These are phyloP conservation scores for Wickerhamia fluorescens DNA, from an alignment of 805 yeast genomes.

Conservation along the genomic window DNA sequence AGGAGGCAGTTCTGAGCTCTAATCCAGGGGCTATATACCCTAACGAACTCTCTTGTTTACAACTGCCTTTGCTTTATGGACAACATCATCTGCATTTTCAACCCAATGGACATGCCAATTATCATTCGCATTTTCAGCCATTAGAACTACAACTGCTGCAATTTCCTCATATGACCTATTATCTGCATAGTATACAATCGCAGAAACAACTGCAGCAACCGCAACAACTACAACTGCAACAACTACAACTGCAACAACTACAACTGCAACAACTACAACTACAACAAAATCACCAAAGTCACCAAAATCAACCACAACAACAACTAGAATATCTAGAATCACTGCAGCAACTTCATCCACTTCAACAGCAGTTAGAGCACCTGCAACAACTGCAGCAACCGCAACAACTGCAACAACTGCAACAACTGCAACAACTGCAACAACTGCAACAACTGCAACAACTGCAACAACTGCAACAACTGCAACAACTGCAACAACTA, in stretches of 20 bases:
- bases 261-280: constrained; percentile 3
- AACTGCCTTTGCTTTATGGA: no score
- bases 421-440: constrained; percentile 3
- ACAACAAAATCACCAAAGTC: no score
- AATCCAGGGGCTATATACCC: no score
- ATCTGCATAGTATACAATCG: no score
- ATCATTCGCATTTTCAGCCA: no score
- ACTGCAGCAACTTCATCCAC: constrained; percentile 3
- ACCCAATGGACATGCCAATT: no score
- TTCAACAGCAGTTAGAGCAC: constrained; percentile 2
- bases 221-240: constrained; percentile 2
- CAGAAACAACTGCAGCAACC: constrained; percentile 5
- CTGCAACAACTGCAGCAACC: constrained; percentile 5
- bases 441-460: constrained; percentile 3
- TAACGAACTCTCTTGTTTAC: no score
- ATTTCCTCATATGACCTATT: no score
- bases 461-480: constrained; percentile 1
- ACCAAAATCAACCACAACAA: constrained; percentile 2
- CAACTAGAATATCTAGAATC: no score
- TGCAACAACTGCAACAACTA: constrained; percentile 1
- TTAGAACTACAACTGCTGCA: no score
- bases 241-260: constrained; percentile 3
- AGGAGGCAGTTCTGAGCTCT: no score
- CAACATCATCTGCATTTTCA: no score
- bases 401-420: constrained; percentile 3